Evolutionary conservation across 2,329 filamentous ascomycete species (phyloP).

Genomic region (Fusarium mangiferae): DNA sequence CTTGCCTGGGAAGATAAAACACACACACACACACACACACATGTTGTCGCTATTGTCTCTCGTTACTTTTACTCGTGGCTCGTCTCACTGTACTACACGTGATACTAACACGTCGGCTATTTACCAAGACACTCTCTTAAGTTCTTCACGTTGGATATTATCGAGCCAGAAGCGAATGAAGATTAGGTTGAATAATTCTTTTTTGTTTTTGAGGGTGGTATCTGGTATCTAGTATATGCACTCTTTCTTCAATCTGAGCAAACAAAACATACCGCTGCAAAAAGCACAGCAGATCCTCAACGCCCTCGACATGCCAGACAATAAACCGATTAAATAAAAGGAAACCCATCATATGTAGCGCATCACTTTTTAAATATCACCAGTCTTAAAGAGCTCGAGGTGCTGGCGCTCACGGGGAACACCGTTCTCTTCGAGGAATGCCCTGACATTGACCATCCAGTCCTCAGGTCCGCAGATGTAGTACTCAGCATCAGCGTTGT

Average conservation of each 20-base stretch:
- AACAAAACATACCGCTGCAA: conserved; percentile 20
- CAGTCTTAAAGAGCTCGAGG: conserved; percentile 75
- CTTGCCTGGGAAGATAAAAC: conserved; percentile 8
- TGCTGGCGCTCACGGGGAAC: conserved; percentile 69
- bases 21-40: not conserved
- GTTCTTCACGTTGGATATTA: not conserved
- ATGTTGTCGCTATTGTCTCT: conserved; percentile 12
- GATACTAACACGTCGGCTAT: conserved; percentile 2
- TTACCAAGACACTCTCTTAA: conserved; percentile 7
- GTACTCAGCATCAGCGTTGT: conserved; percentile 68
- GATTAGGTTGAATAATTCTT: not conserved
- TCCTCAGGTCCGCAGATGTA: conserved; percentile 76
- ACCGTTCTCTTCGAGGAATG: conserved; percentile 63
- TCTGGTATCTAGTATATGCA: conserved; percentile 32
- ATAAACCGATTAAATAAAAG: conserved; percentile 1
- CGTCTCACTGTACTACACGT: conserved; percentile 11
- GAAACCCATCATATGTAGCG: not conserved
- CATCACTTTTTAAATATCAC: conserved; percentile 44
- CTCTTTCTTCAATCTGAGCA: conserved; percentile 6
- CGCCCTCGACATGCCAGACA: conserved; percentile 32
- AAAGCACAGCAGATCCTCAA: conserved; percentile 19
- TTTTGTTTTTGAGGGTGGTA: conserved; percentile 1
- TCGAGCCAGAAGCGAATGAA: not conserved
- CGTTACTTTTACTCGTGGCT: conserved; percentile 32
- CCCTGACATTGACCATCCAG: conserved; percentile 74